phyloP scores from a whole-genome alignment of 1,284 basidiomycete genomes.

The Heterobasidion irregulare region DNA sequence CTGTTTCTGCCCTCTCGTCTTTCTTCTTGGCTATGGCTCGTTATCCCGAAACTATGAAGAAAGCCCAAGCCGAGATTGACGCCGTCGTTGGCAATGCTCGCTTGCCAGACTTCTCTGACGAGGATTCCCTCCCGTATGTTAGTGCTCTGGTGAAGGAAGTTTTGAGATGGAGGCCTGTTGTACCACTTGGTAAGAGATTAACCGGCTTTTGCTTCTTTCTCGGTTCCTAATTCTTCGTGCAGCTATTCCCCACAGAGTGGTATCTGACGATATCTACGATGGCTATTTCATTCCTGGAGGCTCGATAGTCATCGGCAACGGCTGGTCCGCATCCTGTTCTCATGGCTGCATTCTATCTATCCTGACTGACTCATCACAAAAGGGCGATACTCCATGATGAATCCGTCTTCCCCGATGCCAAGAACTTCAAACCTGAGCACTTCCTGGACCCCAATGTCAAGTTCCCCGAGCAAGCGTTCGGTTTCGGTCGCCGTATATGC shows the following conservation, averaged over 20 bases:
- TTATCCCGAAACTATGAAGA: constrained; percentile 15
- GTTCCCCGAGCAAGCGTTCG: constrained; percentile 19
- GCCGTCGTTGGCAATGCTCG: constrained; percentile 13
- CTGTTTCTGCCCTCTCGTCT: constrained; percentile 12
- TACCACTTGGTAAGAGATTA: constrained; percentile 4
- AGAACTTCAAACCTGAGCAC: constrained; percentile 10
- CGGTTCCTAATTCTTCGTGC: background rate
- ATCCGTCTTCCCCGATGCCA: constrained; percentile 4
- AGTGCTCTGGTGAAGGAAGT: constrained; percentile 16
- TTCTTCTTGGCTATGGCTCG: constrained; percentile 18
- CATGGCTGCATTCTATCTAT: background rate
- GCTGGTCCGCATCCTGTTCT: constrained; percentile 15
- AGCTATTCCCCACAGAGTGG: constrained; percentile 21
- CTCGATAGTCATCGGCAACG: constrained; percentile 23
- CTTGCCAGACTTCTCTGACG: constrained; percentile 13
- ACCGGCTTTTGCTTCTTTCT: background rate
- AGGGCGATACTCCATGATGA: constrained; percentile 8
- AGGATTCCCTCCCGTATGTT: constrained; percentile 11
- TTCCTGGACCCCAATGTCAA: constrained; percentile 14
- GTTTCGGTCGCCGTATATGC: constrained; percentile 24
- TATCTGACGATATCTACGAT: constrained; percentile 26
- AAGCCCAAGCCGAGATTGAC: constrained; percentile 19
- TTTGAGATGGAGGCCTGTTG: constrained; percentile 13
- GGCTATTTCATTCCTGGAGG: constrained; percentile 29
- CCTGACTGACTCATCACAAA: background rate